Evolutionary conservation across 805 yeast genomes (phyloP).

Genomic region (Ogataea minuta): DNA sequence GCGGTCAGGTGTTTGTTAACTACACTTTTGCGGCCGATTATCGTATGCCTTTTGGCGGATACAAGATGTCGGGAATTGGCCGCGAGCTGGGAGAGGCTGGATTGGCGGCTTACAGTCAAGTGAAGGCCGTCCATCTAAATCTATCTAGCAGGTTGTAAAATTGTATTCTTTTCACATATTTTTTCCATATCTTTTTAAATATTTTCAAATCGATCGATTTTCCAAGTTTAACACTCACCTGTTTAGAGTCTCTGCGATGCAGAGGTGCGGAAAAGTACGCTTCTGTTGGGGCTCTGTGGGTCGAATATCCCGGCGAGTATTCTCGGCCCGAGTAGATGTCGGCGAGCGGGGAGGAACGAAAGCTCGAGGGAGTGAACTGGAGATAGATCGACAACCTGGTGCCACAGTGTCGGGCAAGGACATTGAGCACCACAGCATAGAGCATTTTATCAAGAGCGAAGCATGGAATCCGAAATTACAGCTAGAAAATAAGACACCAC

Average conservation of each 20-base stretch:
- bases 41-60: slow-evolving; percentile 91
- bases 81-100: slow-evolving; percentile 92
- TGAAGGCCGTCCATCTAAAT: slow-evolving; percentile 72
- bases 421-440: too few relatives aligned
- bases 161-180: not conserved
- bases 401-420: too few relatives aligned
- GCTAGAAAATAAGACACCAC: too few relatives aligned
- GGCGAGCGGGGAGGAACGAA: not conserved
- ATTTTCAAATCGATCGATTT: slow-evolving; percentile 4
- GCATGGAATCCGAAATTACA: too few relatives aligned
- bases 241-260: slow-evolving; percentile 7
- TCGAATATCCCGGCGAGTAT: slow-evolving; percentile 2
- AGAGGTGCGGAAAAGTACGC: slow-evolving; percentile 5
- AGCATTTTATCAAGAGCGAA: too few relatives aligned
- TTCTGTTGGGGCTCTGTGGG: not conserved
- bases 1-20: slow-evolving; percentile 93
- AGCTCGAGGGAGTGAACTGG: too few relatives aligned
- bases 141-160: slow-evolving; percentile 29
- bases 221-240: not conserved
- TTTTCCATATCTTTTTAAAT: slow-evolving; percentile 1
- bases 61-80: slow-evolving; percentile 87
- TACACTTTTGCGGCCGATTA: slow-evolving; percentile 86
- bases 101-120: slow-evolving; percentile 78
- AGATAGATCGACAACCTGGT: too few relatives aligned
- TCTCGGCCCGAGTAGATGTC: slow-evolving; percentile 7